phyloP scores from a whole-genome alignment of 2,329 filamentous ascomycete species.

The Graphilbum fragrans region DNA sequence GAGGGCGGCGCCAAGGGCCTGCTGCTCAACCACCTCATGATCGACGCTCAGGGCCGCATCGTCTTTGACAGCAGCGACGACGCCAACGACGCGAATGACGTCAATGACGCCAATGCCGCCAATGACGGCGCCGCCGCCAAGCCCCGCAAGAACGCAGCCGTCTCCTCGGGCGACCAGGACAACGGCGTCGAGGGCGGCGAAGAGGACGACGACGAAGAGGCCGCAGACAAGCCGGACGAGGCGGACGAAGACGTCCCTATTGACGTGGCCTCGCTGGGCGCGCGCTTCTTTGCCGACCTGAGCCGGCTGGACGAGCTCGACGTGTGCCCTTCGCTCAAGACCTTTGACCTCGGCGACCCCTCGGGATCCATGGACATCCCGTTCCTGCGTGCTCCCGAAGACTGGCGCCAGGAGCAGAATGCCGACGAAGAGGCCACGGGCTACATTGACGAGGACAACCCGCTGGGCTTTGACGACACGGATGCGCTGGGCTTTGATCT shows the following conservation, averaged over 20 bases:
- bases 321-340: constrained; percentile 89
- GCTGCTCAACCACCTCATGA: constrained; percentile 90
- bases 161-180: constrained; percentile 19
- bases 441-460: constrained; percentile 78
- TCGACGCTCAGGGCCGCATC: constrained; percentile 82
- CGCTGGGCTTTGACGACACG: constrained; percentile 69
- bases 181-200: constrained; percentile 20
- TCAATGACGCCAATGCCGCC: too few species aligned
- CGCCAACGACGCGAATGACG: constrained; percentile 42
- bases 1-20: constrained; percentile 95
- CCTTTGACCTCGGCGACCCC: constrained; percentile 79
- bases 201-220: constrained; percentile 31
- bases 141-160: constrained; percentile 18
- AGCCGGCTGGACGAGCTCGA: constrained; percentile 69
- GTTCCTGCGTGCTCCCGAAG: constrained; percentile 79
- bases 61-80: constrained; percentile 99
- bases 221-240: constrained; percentile 18
- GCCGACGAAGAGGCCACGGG: constrained; percentile 39
- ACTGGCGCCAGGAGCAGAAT: constrained; percentile 63
- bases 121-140: too few species aligned
- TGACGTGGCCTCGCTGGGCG: constrained; percentile 61
- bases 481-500: constrained; percentile 64
- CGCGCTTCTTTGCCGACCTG: constrained; percentile 78
- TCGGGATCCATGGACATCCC: constrained; percentile 80
- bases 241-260: constrained; percentile 55